Percentiles rank a stretch among this genome's conserved stretches.
Conservation (phyloP, 2,329 filamentous ascomycete species). For the Aquanectria penicillioides region DNA sequence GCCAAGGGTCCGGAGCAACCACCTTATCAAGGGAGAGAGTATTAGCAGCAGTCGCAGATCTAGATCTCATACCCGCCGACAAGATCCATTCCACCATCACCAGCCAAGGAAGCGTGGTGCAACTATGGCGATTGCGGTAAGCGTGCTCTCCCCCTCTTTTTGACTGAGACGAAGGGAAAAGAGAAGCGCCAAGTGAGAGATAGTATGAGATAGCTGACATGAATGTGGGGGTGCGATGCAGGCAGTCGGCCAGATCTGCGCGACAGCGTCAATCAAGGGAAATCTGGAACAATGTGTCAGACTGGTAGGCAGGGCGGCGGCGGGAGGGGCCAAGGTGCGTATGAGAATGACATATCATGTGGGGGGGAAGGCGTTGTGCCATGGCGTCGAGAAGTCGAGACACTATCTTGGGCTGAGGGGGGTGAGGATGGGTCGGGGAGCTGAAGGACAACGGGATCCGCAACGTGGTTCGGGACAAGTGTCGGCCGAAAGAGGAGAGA, state of each 20-base stretch:
- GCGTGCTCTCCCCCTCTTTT: conserved; percentile 13
- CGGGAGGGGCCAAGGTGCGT: conserved; percentile 79
- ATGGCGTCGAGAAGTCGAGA: not conserved
- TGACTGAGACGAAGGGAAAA: not conserved
- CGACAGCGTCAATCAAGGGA: conserved; percentile 78
- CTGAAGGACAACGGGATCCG: not conserved
- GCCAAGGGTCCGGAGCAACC: not conserved
- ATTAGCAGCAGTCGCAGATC: conserved; percentile 10
- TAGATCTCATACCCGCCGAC: conserved; percentile 7
- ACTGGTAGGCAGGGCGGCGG: conserved; percentile 77
- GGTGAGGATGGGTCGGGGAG: not conserved
- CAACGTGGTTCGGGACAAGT: conserved; percentile 3
- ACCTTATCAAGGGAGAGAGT: not conserved
- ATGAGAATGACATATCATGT: not conserved
- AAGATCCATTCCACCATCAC: conserved; percentile 11
- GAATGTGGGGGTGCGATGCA: conserved; percentile 46
- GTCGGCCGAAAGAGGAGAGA: not conserved
- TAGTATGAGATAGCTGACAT: conserved; percentile 14
- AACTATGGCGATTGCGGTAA: conserved; percentile 42
- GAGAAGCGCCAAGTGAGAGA: no score
- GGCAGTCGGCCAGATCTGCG: conserved; percentile 92
- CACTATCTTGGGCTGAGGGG: no score
- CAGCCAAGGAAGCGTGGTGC: conserved; percentile 1
- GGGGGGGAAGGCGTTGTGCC: not conserved
- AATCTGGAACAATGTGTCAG: conserved; percentile 83